Evolutionary conservation across 306 rosid genomes (phyloP), one percentile per base, ranked within the genome.

Genomic region (Fragaria nilgerrensis): DNA sequence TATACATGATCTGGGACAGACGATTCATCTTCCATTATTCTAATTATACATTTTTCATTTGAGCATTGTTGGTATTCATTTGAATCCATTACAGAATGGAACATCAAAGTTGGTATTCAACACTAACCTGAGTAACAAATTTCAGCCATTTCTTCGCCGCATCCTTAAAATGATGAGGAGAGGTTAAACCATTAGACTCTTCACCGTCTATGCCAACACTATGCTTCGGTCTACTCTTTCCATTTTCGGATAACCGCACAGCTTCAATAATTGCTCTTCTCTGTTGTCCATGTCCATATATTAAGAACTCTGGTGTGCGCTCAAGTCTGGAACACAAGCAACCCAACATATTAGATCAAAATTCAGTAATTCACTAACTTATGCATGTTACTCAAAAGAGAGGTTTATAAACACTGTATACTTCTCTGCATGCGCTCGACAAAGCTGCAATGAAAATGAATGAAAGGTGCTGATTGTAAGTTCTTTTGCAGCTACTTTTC

Each of bases 381-480:
- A 66, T 22, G 11, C 27, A 52, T 37, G 29, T 7, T 12, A 19
- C 29, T 55, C 15, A 15, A 67, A 77, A 58, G 23, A 4, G 29
- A n/a, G 16, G 2, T 63, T 16, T 29, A 63, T 48, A 68, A 45
- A 37, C 13, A 32, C 17, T 29, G 56, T 89, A 75, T 91, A 95
- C 96, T 89, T 90, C 80, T 92, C 96, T 43, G 93, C 98, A 86
- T 95, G 93, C 59, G 79, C 81, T 62, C 98, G 96, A 84, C 97
- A 95, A 65, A 95, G 95, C 80, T 90, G 93, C 95, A 95, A 87
- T 52, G 95, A 95, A 89, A 92, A 95, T 37, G 98, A 95, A 87
- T 95, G 98, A 87, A 95, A 95, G 29, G 98, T 95, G 74, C 98
- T 95, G 84, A 95, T 95, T 45, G 91, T 88, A 19, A 95, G 96